Conservation (phyloP, 345 rosid genomes). For the Ceriops tagal region DNA sequence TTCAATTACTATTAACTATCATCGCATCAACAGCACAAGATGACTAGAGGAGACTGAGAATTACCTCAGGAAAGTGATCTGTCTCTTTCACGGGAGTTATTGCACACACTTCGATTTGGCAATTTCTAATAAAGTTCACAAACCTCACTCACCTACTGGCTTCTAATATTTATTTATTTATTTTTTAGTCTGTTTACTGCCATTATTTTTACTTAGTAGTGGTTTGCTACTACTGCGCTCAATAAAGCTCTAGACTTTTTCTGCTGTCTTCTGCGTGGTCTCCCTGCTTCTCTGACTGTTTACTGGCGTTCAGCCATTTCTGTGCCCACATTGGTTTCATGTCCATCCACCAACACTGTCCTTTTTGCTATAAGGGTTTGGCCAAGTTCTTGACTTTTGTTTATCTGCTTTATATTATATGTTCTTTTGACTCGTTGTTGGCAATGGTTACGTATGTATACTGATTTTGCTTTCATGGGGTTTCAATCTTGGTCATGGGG, state of each 20-base stretch:
- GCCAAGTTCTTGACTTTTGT: slow-evolving; percentile 7
- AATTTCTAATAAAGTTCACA: background rate
- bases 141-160: slow-evolving; percentile 5
- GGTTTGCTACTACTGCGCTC: background rate
- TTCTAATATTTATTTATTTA: too few relatives aligned
- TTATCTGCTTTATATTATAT: background rate
- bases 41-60: too few relatives aligned
- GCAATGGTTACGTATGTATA: background rate
- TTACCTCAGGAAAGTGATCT: background rate
- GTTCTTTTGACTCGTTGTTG: background rate
- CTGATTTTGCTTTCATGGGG: too few relatives aligned
- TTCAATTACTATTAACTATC: too few relatives aligned
- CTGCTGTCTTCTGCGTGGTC: background rate
- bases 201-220: too few relatives aligned
- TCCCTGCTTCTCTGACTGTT: background rate
- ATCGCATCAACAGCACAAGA: too few relatives aligned
- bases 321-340: slow-evolving; percentile 4
- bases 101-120: slow-evolving; percentile 8
- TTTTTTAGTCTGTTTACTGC: background rate
- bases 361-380: background rate
- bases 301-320: background rate
- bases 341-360: background rate
- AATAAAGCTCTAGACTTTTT: background rate
- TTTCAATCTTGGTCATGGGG: too few relatives aligned
- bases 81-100: slow-evolving; percentile 12